Evolutionary conservation across 139 green algal species (phyloP).

Genomic region (Tetraselmis chui): DNA sequence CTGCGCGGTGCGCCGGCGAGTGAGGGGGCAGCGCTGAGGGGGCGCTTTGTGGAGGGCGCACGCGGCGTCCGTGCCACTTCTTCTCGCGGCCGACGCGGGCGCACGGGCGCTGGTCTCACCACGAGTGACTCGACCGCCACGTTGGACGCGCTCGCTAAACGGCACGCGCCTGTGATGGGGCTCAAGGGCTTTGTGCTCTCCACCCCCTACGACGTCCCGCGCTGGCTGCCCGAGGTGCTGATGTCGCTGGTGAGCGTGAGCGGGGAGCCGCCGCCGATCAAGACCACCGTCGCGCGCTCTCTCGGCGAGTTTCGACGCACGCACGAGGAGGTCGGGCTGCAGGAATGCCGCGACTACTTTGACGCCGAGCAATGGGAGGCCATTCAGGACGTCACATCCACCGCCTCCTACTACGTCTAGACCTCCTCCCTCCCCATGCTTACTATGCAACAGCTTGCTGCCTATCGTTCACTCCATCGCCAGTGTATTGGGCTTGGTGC

Average conservation of each 20-base stretch:
- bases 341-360: slow-evolving; percentile 42
- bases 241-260: slow-evolving; percentile 53
- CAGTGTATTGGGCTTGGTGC: no score
- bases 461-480: no score
- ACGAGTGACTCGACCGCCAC: background rate
- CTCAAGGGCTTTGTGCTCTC: slow-evolving; percentile 74
- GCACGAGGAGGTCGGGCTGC: slow-evolving; percentile 45
- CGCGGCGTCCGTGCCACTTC: slow-evolving; percentile 10
- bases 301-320: slow-evolving; percentile 62
- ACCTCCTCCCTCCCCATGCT: background rate
- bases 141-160: background rate
- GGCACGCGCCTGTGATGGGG: slow-evolving; percentile 48
- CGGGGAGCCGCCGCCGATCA: slow-evolving; percentile 42
- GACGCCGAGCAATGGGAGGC: slow-evolving; percentile 65
- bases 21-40: slow-evolving; percentile 28
- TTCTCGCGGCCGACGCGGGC: slow-evolving; percentile 4
- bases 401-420: slow-evolving; percentile 59
- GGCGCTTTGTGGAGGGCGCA: slow-evolving; percentile 32
- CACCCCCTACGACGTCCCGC: slow-evolving; percentile 74
- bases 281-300: slow-evolving; percentile 24
- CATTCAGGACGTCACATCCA: slow-evolving; percentile 56
- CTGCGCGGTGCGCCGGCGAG: slow-evolving; percentile 33
- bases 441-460: no score
- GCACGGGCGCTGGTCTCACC: background rate
- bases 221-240: slow-evolving; percentile 72